Base-by-base conservation (phyloP, 306 rosid genomes). In the Prunus campanulata region DNA sequence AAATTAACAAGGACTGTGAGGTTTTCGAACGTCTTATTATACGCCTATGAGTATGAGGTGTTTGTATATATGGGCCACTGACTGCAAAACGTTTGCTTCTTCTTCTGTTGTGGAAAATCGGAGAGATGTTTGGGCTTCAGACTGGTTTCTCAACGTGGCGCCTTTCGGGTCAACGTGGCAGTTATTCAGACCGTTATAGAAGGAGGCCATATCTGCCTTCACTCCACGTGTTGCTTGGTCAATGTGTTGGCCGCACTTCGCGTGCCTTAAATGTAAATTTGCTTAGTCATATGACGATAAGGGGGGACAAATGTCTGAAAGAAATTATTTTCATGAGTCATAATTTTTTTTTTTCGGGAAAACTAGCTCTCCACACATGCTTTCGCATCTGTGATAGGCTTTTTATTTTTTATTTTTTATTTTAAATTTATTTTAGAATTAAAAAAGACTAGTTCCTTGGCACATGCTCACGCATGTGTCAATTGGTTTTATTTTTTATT, bases 201-300 rank as follows among this genome's bases (percentile, higher is more conserved):
- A 46, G 29, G 62, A 44, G 8, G 8, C 16, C 44, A 18, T 29
- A 48, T 2, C 4, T 20, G 20, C 8, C 27, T 15, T 80, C n/a
- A 51, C 9, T 81, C 71, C 92, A 86, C 91, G 91, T 86, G 96
- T 83, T 44, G 61, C 51, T 11, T 46, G 39, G 59, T 59, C n/a
- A 30, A 46, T 18, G 7, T 15, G 25, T 3, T 19, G 49, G 27
- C 70, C 27, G 18, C 66, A 20, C 15, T 20, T 51, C 50, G 5
- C 30, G 27, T 22, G 20, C 24, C 15, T 16, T 70, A 13, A 24
- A 8, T 55, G 12, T 56, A 24, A n/a, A 56, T 56, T 20, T 39
- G 44, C 42, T 35, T 35, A 6, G 42, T 35, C 42, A 35, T 20
- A 20, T 22, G 27, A 20, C n/a, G 11, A 56, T 9, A 9, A 4